Evolutionary conservation across 108 stramenopile species (phyloP), one percentile per base, ranked within the genome.

Genomic region (Phaeodactylum tricornutum): DNA sequence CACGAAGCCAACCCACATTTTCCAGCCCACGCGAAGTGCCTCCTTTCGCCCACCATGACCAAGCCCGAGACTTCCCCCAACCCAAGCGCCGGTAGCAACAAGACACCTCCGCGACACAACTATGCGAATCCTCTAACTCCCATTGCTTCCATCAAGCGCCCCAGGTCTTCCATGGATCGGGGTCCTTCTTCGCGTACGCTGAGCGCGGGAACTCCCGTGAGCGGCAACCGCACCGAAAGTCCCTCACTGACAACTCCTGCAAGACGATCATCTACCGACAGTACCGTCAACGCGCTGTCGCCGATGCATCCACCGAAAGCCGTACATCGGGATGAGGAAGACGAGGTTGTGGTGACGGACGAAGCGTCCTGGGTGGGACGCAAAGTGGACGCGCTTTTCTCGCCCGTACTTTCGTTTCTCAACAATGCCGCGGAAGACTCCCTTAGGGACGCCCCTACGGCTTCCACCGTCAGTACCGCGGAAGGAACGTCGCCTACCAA

Each of bases 281-380:
- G 14, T 14, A 41, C 9, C 8, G 39, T 5, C 4, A 36, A 36
- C 20, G 35, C 51, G 8, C 59, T 86, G 50, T 67, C 59, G 47
- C 84, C 84, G 27, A 81, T 86, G 84, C 79, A 86, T 33, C 67
- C 66, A n/a, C 58, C 72, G 16, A 62, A 65, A 22, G 69, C 79
- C 7, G 64, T 72, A 12, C 28, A 42, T 27, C 41, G 53, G 38
- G 56, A 43, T n/a, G 49, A 43, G 17, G 49, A 23, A 6, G 64
- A 55, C 27, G 43, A 32, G 4, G 60, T 47, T 16, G 42, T 24
- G 22, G 61, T 50, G 24, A 53, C 51, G 11, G 57, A 68, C 27
- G 38, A 48, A 8, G 29, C 57, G 14, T 58, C 70, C 3, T 61
- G 71, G 64, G 73, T 71, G 8, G 61, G 64, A 12, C 57, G 73